Base-by-base conservation (phyloP, 73 alveolate genomes). In the Paramecium pentaurelia region DNA sequence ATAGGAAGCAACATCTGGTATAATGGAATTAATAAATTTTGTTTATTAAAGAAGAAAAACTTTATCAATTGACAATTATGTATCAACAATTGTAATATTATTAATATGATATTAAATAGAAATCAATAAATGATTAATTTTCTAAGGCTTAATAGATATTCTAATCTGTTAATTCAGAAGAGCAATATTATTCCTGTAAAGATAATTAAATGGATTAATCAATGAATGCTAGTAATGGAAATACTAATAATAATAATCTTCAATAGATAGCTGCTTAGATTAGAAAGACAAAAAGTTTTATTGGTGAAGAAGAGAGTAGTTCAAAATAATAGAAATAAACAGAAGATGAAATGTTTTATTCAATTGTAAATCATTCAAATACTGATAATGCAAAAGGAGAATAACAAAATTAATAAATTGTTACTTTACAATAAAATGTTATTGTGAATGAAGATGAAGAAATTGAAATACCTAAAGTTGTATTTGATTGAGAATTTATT, bases 401-500 rank as follows among this genome's bases (percentile, higher is more conserved):
- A 54, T 54, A 54, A 54, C 30, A 54, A 54, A 54, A 54, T 54
- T 54, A 54, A 54, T 54, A 54, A 54, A 54, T 54, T 54, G 70
- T 54, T 54, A 54, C 70, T 4, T 54, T 54, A 18, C 32, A 54
- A 54, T 54, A 54, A 54, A 54, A 54, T 54, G 32, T 54, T 1
- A 54, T 18, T 16, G 84, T 32, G 2, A 68, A 68, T 20, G 47
- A 32, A 16, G 84, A 68, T 27, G 84, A 68, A 8, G 87, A 73
- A 5, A 36, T 73, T 38, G 91, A 80, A 18, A 80, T 80, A 25
- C 91, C 91, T 0, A 45, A 80, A 1, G 91, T 64, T 20, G 30
- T 80, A n/a, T 80, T 80, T 27, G 91, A 80, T 80, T 80, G 91
- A 80, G 34, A 75, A 75, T 32, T 75, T 40, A 75, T 75, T 75